phyloP scores from a whole-genome alignment of 192 early-diverging fungal genomes.

The Linderina pennispora region DNA sequence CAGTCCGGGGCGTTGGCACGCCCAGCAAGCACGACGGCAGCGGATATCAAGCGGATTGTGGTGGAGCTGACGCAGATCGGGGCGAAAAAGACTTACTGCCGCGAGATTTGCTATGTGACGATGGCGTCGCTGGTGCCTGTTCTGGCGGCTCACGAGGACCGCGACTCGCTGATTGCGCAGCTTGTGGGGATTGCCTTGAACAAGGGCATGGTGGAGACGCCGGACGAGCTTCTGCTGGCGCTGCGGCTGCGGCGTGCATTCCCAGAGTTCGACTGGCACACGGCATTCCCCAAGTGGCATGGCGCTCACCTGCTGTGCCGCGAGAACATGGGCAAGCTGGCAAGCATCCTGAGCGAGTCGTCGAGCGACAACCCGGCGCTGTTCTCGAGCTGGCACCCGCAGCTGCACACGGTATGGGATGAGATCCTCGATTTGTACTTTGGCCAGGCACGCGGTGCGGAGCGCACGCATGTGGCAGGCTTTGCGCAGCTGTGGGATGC shows the following conservation, averaged over 20 bases:
- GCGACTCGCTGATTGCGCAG: constrained; percentile 30
- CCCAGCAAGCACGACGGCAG: constrained; percentile 52
- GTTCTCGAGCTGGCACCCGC: constrained; percentile 62
- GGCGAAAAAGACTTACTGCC: constrained; percentile 71
- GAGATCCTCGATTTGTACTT: constrained; percentile 57
- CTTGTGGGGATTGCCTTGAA: constrained; percentile 37
- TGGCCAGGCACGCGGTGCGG: constrained; percentile 28
- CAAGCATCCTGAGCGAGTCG: constrained; percentile 35
- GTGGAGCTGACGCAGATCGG: constrained; percentile 62
- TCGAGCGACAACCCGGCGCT: constrained; percentile 26
- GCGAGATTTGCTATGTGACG: constrained; percentile 71
- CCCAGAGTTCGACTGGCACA: constrained; percentile 36
- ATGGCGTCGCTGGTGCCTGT: constrained; percentile 45
- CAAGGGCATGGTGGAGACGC: constrained; percentile 38
- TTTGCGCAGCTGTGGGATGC: constrained; percentile 77
- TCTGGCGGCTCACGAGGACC: constrained; percentile 10
- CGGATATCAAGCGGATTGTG: constrained; percentile 68
- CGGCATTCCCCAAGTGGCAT: constrained; percentile 38
- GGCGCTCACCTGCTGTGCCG: constrained; percentile 30
- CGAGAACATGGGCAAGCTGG: constrained; percentile 21
- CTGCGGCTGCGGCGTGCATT: constrained; percentile 26
- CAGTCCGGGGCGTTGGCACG: constrained; percentile 68
- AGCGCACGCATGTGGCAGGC: constrained; percentile 37
- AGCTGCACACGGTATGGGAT: constrained; percentile 79
- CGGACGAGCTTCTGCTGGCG: constrained; percentile 43